A percentile compares a stretch with the other conserved stretches of the same genome.
Evolutionary conservation across 2,329 filamentous ascomycete species (phyloP).

Genomic region (Arthrobotrys pseudoclavata): DNA sequence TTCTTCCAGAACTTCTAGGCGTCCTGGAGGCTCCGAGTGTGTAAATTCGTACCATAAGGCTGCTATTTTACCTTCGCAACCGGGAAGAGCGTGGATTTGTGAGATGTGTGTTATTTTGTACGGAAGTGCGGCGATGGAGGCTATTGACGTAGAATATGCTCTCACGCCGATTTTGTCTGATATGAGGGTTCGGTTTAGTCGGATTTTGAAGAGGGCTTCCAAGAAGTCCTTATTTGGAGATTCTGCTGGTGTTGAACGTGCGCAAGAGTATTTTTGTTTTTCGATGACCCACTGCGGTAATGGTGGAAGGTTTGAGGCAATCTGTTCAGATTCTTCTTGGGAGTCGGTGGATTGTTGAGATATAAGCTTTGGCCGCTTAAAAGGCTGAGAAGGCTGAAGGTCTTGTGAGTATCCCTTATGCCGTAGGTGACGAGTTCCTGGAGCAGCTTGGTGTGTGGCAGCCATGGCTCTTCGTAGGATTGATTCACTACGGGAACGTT

Average conservation of each 20-base stretch:
- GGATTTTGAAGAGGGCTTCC: slow-evolving; percentile 79
- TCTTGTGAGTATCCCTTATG: slow-evolving; percentile 61
- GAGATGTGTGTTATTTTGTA: slow-evolving; percentile 68
- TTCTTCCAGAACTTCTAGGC: slow-evolving; percentile 75
- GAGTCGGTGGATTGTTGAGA: slow-evolving; percentile 83
- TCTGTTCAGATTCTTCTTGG: slow-evolving; percentile 73
- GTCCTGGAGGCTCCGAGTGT: slow-evolving; percentile 66
- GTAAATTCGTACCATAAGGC: slow-evolving; percentile 82
- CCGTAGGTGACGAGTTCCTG: slow-evolving; percentile 63
- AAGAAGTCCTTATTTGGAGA: slow-evolving; percentile 79
- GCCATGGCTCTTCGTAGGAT: slow-evolving; percentile 65
- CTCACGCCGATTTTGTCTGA: slow-evolving; percentile 83
- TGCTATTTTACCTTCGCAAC: slow-evolving; percentile 84
- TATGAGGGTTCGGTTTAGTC: slow-evolving; percentile 77
- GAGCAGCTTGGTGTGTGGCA: slow-evolving; percentile 34
- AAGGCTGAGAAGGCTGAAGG: slow-evolving; percentile 60
- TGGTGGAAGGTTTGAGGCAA: slow-evolving; percentile 79
- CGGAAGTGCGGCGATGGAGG: slow-evolving; percentile 85
- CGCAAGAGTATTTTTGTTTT: slow-evolving; percentile 76
- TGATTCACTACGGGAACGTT: slow-evolving; percentile 57
- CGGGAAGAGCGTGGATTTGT: slow-evolving; percentile 74
- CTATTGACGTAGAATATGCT: slow-evolving; percentile 89
- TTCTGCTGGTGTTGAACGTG: slow-evolving; percentile 79
- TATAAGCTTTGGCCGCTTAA: slow-evolving; percentile 66
- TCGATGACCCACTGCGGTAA: slow-evolving; percentile 69